Percentiles rank a stretch among this genome's conserved stretches.
These are phyloP conservation scores for Phytomonas sp. DNA, from an alignment of 208 protist genomes.

Conservation along the genomic window DNA sequence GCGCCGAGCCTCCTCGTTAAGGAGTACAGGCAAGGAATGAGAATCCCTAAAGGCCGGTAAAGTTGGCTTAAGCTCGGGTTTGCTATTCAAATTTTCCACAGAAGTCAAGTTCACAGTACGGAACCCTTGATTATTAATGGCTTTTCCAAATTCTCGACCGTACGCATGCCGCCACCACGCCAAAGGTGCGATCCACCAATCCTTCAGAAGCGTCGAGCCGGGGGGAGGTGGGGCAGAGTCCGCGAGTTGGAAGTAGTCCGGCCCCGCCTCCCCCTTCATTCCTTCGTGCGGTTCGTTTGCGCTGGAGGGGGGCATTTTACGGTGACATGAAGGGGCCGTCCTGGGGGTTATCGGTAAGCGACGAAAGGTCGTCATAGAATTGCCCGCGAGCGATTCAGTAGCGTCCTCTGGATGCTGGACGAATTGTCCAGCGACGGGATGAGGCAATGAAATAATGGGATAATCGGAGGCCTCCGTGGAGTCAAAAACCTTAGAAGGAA, in stretches of 20 bases:
- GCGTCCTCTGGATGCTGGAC: background rate
- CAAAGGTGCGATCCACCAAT: constrained; percentile 56
- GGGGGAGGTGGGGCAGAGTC: constrained; percentile 24
- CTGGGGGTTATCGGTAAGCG: constrained; percentile 1
- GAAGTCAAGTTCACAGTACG: background rate
- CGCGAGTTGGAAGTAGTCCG: constrained; percentile 58
- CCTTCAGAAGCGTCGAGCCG: constrained; percentile 8
- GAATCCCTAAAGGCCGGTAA: background rate
- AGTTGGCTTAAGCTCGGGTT: background rate
- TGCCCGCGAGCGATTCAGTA: background rate
- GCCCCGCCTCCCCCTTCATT: constrained; percentile 28
- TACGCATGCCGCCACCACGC: background rate
- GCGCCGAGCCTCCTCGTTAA: background rate
- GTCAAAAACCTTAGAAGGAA: background rate
- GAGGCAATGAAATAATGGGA: background rate
- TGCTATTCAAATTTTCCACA: background rate
- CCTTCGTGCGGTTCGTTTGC: constrained; percentile 11
- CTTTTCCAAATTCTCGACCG: background rate
- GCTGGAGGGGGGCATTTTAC: background rate
- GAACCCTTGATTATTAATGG: background rate
- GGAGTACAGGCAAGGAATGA: background rate
- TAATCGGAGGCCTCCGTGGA: background rate
- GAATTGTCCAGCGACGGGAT: background rate
- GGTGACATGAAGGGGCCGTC: background rate
- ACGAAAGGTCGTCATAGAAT: constrained; percentile 12